phyloP scores from a whole-genome alignment of 345 rosid species.

The Streptanthus diversifolius region DNA sequence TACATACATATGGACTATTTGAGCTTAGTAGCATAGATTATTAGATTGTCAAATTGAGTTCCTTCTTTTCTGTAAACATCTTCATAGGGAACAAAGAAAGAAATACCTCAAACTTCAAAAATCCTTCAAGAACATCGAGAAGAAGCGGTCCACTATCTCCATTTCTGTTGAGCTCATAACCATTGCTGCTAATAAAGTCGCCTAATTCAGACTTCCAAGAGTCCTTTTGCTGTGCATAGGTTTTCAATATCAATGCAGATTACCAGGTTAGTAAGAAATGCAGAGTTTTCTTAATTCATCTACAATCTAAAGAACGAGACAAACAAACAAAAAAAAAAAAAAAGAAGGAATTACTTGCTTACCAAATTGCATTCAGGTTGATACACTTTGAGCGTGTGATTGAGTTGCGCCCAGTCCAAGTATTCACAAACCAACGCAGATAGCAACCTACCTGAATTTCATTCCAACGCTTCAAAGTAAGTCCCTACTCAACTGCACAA shows the following conservation, averaged over 20 bases:
- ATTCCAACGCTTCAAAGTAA: constrained; percentile 3
- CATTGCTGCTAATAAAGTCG: constrained; percentile 77
- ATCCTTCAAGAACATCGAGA: constrained; percentile 88
- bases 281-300: background rate
- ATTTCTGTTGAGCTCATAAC: constrained; percentile 76
- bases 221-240: constrained; percentile 69
- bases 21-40: background rate
- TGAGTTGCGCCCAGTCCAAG: constrained; percentile 95
- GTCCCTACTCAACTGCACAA: background rate
- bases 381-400: constrained; percentile 82
- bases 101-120: constrained; percentile 74
- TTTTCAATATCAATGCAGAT: constrained; percentile 1
- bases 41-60: background rate
- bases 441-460: constrained; percentile 73
- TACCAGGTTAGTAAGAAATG: background rate
- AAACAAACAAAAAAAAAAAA: constrained; percentile 1
- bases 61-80: background rate
- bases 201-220: constrained; percentile 81
- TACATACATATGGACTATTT: background rate
- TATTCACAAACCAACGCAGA: constrained; percentile 85
- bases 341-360: constrained; percentile 43
- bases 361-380: constrained; percentile 97
- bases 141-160: constrained; percentile 86
- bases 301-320: background rate
- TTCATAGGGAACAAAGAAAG: background rate